These are phyloP conservation scores for Dioscorea alata DNA, from an alignment of 106 monocot genomes.

Conservation along the genomic window DNA sequence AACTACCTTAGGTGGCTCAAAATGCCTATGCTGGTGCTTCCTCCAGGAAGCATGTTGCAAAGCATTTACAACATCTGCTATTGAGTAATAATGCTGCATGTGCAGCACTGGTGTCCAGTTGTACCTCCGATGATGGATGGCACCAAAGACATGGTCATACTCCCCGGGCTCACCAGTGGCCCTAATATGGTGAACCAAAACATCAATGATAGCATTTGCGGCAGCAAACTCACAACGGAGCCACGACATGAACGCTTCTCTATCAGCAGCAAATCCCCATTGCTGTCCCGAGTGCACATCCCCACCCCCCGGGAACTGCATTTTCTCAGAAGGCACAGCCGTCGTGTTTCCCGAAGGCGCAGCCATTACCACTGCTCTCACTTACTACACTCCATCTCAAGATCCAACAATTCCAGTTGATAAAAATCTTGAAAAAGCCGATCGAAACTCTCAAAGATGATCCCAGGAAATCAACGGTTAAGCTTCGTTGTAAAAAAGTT, in stretches of 20 bases:
- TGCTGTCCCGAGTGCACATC: not conserved
- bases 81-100: conserved; percentile 66
- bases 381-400: not conserved
- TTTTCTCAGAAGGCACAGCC: not conserved
- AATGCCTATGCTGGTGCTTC: conserved; percentile 34
- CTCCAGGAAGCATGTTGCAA: conserved; percentile 50
- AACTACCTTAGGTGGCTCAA: conserved; percentile 10
- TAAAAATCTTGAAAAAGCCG: not conserved
- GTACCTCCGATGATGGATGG: not conserved
- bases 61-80: conserved; percentile 36
- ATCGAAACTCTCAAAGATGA: too few relatives aligned
- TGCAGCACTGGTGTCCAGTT: conserved; percentile 39
- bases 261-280: conserved; percentile 18
- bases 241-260: conserved; percentile 3
- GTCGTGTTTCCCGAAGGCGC: not conserved
- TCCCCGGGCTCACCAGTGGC: conserved; percentile 1
- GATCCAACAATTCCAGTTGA: not conserved
- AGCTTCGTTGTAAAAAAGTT: too few relatives aligned
- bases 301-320: not conserved
- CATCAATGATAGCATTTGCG: conserved; percentile 9
- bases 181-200: conserved; percentile 1
- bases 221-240: conserved; percentile 3
- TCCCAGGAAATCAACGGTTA: too few relatives aligned
- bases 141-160: conserved; percentile 1
- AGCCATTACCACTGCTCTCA: not conserved